These are phyloP conservation scores for Mrakia blollopis DNA, from an alignment of 768 basidiomycete species.

Conservation along the genomic window DNA sequence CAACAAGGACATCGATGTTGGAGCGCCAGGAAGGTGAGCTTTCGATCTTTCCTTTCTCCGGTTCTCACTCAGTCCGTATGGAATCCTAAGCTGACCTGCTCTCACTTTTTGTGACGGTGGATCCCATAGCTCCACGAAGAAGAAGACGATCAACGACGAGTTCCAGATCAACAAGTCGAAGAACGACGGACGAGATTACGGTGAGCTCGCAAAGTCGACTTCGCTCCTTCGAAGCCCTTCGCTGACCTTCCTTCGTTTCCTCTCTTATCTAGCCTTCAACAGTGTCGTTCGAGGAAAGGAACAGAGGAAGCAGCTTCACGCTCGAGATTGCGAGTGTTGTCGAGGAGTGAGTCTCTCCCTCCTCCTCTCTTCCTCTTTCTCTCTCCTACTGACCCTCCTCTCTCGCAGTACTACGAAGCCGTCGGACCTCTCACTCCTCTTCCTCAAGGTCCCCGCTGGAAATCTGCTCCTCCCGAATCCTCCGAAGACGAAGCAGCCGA, in stretches of 20 bases:
- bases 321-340: constrained; percentile 76
- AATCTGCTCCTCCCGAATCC: constrained; percentile 50
- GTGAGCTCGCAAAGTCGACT: constrained; percentile 35
- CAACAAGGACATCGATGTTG: constrained; percentile 35
- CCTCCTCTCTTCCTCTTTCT: neutral
- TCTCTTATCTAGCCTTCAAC: constrained; percentile 50
- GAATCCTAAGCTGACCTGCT: constrained; percentile 28
- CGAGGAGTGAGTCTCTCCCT: constrained; percentile 55
- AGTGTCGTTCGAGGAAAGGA: constrained; percentile 67
- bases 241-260: neutral
- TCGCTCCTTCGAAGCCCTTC: neutral
- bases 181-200: constrained; percentile 63
- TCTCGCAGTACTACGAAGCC: constrained; percentile 66
- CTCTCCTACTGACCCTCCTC: constrained; percentile 22
- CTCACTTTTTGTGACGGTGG: no score
- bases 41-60: neutral
- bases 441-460: constrained; percentile 68
- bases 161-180: constrained; percentile 62
- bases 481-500: neutral
- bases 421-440: constrained; percentile 65
- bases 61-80: no score
- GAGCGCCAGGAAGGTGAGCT: neutral
- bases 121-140: constrained; percentile 32
- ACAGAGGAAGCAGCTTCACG: constrained; percentile 62
- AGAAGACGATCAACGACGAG: constrained; percentile 56